These are phyloP conservation scores for Lumnitzera racemosa DNA, from an alignment of 345 rosid genomes.

Conservation along the genomic window DNA sequence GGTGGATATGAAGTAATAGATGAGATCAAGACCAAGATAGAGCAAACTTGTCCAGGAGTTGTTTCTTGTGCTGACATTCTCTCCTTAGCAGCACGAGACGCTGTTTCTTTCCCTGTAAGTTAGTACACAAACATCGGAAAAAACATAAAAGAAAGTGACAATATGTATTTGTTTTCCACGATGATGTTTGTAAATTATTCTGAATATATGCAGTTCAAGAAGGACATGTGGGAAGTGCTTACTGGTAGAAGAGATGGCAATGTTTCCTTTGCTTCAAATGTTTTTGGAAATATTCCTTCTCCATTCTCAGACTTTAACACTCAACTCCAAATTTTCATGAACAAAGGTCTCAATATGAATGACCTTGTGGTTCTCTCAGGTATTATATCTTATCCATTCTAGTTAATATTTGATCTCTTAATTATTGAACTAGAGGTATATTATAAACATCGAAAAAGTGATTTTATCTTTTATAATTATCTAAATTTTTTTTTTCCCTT, in stretches of 20 bases:
- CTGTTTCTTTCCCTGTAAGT: constrained; percentile 38
- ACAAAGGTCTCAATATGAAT: constrained; percentile 27
- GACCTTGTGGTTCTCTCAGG: constrained; percentile 61
- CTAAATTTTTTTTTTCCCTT: too few relatives aligned
- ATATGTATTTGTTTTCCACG: too few relatives aligned
- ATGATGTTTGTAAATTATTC: neutral
- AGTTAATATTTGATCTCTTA: too few relatives aligned
- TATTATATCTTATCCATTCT: constrained; percentile 3
- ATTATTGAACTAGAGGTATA: too few relatives aligned
- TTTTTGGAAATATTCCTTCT: constrained; percentile 30
- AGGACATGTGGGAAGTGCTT: constrained; percentile 29
- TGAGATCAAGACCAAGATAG: constrained; percentile 37
- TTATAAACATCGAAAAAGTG: neutral
- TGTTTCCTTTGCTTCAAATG: constrained; percentile 37
- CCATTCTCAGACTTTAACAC: constrained; percentile 28
- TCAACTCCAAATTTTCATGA: constrained; percentile 19
- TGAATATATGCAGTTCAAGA: too few relatives aligned
- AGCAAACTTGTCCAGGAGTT: constrained; percentile 26
- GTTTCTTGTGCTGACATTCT: constrained; percentile 62
- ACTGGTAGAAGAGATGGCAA: constrained; percentile 53
- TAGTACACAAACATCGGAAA: neutral
- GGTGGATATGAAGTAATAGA: constrained; percentile 41
- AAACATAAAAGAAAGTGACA: neutral
- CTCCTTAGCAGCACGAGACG: constrained; percentile 50
- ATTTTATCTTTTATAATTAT: too few relatives aligned